Percentiles rank a stretch among this genome's conserved stretches.
Evolutionary conservation across 768 basidiomycete genomes (phyloP).

Genomic region (Paxillus ammoniavirescens): DNA sequence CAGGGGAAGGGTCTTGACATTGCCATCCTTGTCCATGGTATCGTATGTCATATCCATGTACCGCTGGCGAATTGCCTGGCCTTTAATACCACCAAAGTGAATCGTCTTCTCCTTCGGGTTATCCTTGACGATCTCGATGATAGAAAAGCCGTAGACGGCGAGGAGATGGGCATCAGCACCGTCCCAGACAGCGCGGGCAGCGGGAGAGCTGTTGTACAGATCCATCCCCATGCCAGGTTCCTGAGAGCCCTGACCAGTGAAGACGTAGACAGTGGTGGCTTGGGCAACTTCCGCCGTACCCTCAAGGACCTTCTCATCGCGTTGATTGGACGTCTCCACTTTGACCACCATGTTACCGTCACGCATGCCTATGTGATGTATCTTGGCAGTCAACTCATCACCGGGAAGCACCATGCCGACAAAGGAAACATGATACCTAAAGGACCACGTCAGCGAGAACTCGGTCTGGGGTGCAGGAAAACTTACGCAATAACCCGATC

Average conservation of each 20-base stretch:
- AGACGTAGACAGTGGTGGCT: constrained; percentile 90
- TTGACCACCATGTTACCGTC: constrained; percentile 91
- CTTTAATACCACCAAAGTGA: constrained; percentile 99
- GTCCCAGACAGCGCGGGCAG: constrained; percentile 97
- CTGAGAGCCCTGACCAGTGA: constrained; percentile 98
- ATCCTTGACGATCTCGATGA: constrained; percentile 97
- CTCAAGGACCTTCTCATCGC: constrained; percentile 88
- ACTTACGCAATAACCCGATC: constrained; percentile 86
- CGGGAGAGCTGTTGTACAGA: constrained; percentile 87
- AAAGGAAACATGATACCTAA: constrained; percentile 89
- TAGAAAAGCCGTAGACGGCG: constrained; percentile 97
- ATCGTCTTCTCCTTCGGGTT: constrained; percentile 98
- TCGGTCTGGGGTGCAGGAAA: constrained; percentile 2
- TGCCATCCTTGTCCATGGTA: constrained; percentile 93
- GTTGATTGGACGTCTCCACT: constrained; percentile 80
- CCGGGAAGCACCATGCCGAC: constrained; percentile 96
- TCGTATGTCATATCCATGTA: constrained; percentile 99
- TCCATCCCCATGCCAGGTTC: constrained; percentile 99
- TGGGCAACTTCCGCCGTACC: constrained; percentile 94
- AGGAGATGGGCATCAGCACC: constrained; percentile 91
- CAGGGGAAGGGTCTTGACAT: constrained; percentile 92
- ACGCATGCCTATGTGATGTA: constrained; percentile 89
- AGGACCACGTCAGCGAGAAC: constrained; percentile 4
- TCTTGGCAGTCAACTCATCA: constrained; percentile 81
- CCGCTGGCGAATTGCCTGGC: constrained; percentile 96